Conservation (phyloP, 352 stramenopile genomes). For the Thraustochytrium striatum region DNA sequence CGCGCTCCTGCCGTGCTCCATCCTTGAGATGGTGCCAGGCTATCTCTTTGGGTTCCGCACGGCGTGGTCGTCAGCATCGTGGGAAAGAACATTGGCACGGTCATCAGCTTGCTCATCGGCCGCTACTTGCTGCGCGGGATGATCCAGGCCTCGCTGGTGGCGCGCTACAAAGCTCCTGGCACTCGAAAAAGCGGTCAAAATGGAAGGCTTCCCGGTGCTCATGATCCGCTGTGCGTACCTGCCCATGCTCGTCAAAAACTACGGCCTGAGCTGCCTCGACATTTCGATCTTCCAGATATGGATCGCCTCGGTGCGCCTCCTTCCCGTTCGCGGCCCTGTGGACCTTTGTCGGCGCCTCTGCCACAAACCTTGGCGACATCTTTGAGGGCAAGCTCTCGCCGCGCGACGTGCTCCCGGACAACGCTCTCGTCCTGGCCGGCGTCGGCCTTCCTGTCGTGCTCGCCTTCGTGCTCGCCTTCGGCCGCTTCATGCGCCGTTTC, state of each 20-base stretch:
- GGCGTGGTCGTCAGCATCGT: slow-evolving; percentile 35
- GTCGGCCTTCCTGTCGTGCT: neutral
- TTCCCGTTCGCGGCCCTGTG: slow-evolving; percentile 34
- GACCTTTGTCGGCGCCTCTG: slow-evolving; percentile 40
- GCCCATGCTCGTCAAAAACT: slow-evolving; percentile 50
- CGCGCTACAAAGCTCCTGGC: slow-evolving; percentile 12
- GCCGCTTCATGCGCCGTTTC: slow-evolving; percentile 42
- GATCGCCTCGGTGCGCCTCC: slow-evolving; percentile 12
- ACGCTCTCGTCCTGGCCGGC: neutral
- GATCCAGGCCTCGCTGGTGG: neutral
- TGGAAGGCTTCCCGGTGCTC: slow-evolving; percentile 42
- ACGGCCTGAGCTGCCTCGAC: slow-evolving; percentile 31
- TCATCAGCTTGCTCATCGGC: slow-evolving; percentile 23
- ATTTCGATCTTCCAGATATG: slow-evolving; percentile 38
- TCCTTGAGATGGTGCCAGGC: slow-evolving; percentile 46
- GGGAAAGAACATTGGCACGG: slow-evolving; percentile 37
- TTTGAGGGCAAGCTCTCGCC: slow-evolving; percentile 38
- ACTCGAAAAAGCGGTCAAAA: slow-evolving; percentile 43
- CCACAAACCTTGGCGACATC: slow-evolving; percentile 46
- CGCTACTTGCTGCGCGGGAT: slow-evolving; percentile 16
- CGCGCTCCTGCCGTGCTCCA: slow-evolving; percentile 28
- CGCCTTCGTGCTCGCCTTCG: slow-evolving; percentile 5
- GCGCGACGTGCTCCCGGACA: slow-evolving; percentile 16
- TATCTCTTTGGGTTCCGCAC: slow-evolving; percentile 47
- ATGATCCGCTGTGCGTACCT: slow-evolving; percentile 46